These are phyloP conservation scores for Phyllosticta capitalensis DNA, from an alignment of 2,329 filamentous ascomycete genomes.

Conservation along the genomic window DNA sequence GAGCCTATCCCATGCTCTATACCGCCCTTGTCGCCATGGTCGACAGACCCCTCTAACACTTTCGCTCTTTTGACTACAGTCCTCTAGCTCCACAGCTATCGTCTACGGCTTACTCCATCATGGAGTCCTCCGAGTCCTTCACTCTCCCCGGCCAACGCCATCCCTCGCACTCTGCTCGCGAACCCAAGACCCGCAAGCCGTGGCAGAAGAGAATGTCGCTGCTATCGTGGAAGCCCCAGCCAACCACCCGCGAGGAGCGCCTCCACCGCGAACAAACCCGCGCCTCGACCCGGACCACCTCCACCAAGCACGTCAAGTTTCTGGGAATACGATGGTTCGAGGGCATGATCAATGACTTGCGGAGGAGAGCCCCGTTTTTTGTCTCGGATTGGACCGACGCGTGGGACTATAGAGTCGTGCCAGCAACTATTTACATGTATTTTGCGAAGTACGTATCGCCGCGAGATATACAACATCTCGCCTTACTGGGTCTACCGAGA, in stretches of 20 bases:
- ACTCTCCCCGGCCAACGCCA: conserved; percentile 6
- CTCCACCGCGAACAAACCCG: conserved; percentile 16
- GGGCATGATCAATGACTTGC: conserved; percentile 71
- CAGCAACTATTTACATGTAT: conserved; percentile 86
- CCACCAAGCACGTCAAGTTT: conserved; percentile 40
- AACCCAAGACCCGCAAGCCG: conserved; percentile 11
- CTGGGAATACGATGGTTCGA: conserved; percentile 67
- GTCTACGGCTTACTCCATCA: background rate
- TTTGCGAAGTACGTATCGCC: conserved; percentile 66
- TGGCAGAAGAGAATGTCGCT: conserved; percentile 17
- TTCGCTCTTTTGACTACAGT: background rate
- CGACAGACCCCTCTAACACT: background rate
- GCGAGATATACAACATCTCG: background rate
- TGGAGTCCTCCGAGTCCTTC: conserved; percentile 3
- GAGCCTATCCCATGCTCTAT: background rate
- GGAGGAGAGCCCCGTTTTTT: conserved; percentile 66
- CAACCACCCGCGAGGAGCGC: conserved; percentile 9
- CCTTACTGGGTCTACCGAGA: background rate
- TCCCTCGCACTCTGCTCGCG: background rate
- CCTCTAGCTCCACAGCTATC: background rate
- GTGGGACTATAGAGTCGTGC: conserved; percentile 82
- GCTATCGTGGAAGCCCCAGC: conserved; percentile 12
- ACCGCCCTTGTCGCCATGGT: background rate
- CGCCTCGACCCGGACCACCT: conserved; percentile 13
- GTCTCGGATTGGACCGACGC: conserved; percentile 76